Conservation (phyloP, 1,284 basidiomycete genomes). For the Papiliotrema laurentii region DNA sequence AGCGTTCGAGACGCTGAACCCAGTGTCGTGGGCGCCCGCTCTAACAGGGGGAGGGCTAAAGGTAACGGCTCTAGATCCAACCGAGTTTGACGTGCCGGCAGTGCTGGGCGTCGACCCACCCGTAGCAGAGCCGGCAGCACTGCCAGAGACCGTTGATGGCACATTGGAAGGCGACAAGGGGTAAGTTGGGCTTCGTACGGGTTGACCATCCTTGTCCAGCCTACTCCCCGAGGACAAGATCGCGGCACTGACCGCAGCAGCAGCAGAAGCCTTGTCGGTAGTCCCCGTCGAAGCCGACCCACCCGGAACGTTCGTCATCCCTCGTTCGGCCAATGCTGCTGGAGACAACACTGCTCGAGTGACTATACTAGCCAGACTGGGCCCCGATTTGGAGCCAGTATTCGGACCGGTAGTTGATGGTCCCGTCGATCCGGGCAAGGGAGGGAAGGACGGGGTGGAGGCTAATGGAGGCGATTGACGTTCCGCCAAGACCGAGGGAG, state of each 20-base stretch:
- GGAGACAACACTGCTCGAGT: slow-evolving; percentile 44
- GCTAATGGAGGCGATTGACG: slow-evolving; percentile 15
- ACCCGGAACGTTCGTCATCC: neutral
- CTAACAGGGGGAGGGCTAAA: neutral
- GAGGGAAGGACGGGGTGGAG: slow-evolving; percentile 42
- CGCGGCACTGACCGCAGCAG: no score
- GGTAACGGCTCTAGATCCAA: neutral
- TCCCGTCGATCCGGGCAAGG: slow-evolving; percentile 23
- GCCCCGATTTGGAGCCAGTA: slow-evolving; percentile 17
- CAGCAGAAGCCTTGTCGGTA: no score
- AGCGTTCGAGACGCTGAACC: neutral
- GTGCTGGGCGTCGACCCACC: neutral
- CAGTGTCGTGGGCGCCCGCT: neutral
- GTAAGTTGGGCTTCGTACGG: neutral
- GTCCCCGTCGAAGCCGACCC: neutral
- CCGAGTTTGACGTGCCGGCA: no score
- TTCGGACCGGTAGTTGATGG: neutral
- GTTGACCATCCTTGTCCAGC: no score
- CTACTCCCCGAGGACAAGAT: no score
- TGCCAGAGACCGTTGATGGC: no score
- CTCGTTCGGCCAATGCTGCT: slow-evolving; percentile 21
- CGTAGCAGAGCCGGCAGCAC: neutral
- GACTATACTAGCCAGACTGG: slow-evolving; percentile 45
- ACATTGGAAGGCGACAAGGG: no score
- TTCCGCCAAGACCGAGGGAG: slow-evolving; percentile 34